A percentile compares a stretch with the other conserved stretches of the same genome.
phyloP scores from a whole-genome alignment of 352 stramenopile genomes.

The Ochromonadaceae sp. region DNA sequence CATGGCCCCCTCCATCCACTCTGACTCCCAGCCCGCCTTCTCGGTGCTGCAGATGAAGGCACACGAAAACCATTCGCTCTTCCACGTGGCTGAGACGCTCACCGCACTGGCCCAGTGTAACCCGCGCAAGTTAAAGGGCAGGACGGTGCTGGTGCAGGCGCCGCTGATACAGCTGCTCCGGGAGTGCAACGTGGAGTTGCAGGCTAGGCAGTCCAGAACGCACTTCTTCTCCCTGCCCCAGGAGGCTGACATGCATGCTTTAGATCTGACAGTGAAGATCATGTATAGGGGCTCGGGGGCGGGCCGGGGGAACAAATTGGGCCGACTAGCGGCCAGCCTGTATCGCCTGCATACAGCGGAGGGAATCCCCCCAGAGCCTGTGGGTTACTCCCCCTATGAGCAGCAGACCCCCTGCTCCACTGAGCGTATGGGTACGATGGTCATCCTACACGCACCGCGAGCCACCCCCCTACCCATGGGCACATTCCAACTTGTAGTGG shows the following conservation, averaged over 20 bases:
- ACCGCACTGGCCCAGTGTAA: slow-evolving; percentile 1
- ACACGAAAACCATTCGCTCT: background rate
- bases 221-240: slow-evolving; percentile 22
- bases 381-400: slow-evolving; percentile 28
- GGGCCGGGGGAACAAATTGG: slow-evolving; percentile 25
- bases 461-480: slow-evolving; percentile 20
- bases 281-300: slow-evolving; percentile 28
- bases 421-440: slow-evolving; percentile 22
- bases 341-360: slow-evolving; percentile 19
- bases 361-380: background rate
- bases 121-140: background rate
- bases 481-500: slow-evolving; percentile 29
- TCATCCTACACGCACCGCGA: slow-evolving; percentile 28
- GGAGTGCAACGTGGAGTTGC: background rate
- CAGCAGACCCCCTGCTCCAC: slow-evolving; percentile 25
- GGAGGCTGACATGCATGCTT: slow-evolving; percentile 7
- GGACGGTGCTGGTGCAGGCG: background rate
- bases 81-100: background rate
- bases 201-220: slow-evolving; percentile 15
- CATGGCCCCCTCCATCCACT: too few species aligned
- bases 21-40: too few species aligned
- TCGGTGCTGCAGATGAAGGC: too few species aligned
- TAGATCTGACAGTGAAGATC: slow-evolving; percentile 24
- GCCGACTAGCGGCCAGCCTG: slow-evolving; percentile 24
- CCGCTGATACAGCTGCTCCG: too few species aligned